Base-by-base conservation (phyloP, 2,329 filamentous ascomycete genomes). In the Cercospora zeae-maydis region DNA sequence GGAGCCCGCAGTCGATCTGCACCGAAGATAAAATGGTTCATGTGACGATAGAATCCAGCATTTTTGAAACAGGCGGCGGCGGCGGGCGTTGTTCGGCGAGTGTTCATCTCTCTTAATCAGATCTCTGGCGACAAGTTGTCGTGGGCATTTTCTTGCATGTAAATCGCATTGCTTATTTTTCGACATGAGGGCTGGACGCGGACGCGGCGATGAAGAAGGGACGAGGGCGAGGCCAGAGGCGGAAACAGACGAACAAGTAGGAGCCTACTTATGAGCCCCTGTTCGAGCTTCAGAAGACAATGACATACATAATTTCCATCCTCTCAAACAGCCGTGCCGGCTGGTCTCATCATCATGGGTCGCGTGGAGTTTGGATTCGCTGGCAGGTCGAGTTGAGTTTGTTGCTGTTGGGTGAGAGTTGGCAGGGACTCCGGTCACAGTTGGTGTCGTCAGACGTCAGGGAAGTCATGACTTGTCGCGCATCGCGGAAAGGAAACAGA, bases 1-100 rank as follows among this genome's bases (percentile, higher is more conserved):
- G 47, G 57, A 59, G 57, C 57, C 57, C 16, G 57, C 57, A 33
- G 16, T 21, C 0, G 57, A 59, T 39, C 57, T 59, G 31, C 57
- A 59, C 34, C 34, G 57, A 53, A 59, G 57, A 42, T 59, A 34
- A 59, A 24, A 53, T 16, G 33, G 37, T 39, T 53, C 13, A 59
- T 59, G 45, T 37, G 56, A 51, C n/a, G 37, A 57, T 42, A 42
- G 21, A 42, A 37, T 37, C 37, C 54, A 57, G 54, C 54, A 57
- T 57, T 45, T 45, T 37, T 33, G 24, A 42, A 30, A 49, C 19
- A 30, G 54, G 36, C 34, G 37, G 24, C 54, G 36, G 54, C 36
- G 37, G 54, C 27, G 47, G 47, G 54, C 27, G 47, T 8, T 57
- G 54, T 57, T 57, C 31, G 49, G 49, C 49, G 49, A 53, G 27